Base-by-base conservation (phyloP, 1,284 basidiomycete genomes). In the Macrocybe sp. region DNA sequence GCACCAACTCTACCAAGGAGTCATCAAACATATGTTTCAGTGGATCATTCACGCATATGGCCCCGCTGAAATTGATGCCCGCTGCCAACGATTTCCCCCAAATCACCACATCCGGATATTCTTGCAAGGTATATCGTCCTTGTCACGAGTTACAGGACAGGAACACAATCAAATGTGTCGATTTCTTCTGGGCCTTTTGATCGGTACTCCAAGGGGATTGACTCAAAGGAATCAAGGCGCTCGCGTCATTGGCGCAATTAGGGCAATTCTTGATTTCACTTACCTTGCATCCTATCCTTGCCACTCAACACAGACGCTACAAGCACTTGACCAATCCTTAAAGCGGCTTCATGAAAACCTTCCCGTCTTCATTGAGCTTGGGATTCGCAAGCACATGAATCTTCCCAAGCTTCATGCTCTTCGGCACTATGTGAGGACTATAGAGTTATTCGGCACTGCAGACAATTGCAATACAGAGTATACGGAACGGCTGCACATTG, bases 401-500 rank as follows among this genome's bases (percentile, higher is more conserved):
- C 66, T 73, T 31, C 64, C 62, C 1, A 74, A 74, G 47, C 29
- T 72, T 2, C 69, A 72, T 43, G 53, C 56, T 8, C 53, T 71
- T 1, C 12, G 46, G 3, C 67, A 70, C 43, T 72, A 70, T 45
- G 41, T 59, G 2, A 44, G 56, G 0, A 50, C 51, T 7, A 69
- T 71, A 31, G 49, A 44, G 6, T 41, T 47, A 0, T 56, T 57
- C 9, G 64, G 69, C 1, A 62, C 56, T 7, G 50, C 63, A 0
- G 64, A 68, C 48, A 57, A 61, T 7, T 67, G 55, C 51, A 68
- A 68, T 45, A 69, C 64, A 0, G 61, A 67, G 48, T 51, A 49
- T 10, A 52, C 52, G 3, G 58, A 65, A 42, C 53, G 56, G 3
- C 35, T 49, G 28, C 46, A 51, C 35, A 45, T 48, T 12, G 47